These are phyloP conservation scores for Henningerozyma blattae DNA, from an alignment of 805 yeast species.

Conservation along the genomic window DNA sequence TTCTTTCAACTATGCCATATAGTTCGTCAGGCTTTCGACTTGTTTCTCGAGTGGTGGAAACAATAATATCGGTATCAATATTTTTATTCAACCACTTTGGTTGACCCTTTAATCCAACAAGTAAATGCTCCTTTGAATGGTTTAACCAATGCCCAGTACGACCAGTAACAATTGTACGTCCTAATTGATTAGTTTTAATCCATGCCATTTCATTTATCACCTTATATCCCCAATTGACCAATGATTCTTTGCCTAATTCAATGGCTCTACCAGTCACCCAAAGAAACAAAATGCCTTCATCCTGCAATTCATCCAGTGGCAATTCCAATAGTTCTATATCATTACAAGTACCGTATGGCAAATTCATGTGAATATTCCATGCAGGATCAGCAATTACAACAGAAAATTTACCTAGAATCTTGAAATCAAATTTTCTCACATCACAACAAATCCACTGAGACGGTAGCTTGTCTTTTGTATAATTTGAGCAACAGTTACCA, in stretches of 20 bases:
- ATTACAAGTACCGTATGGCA: constrained; percentile 66
- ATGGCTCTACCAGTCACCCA: constrained; percentile 97
- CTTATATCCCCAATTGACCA: constrained; percentile 72
- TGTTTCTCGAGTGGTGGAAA: constrained; percentile 77
- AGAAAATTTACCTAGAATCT: constrained; percentile 64
- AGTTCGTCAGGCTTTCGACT: constrained; percentile 86
- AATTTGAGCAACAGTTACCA: constrained; percentile 26
- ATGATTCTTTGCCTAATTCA: constrained; percentile 72
- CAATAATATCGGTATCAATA: constrained; percentile 65
- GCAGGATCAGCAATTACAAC: constrained; percentile 89
- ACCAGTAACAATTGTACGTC: constrained; percentile 86
- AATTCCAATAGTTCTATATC: constrained; percentile 61
- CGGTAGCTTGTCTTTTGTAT: constrained; percentile 30
- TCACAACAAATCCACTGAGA: constrained; percentile 87
- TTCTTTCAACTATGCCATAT: constrained; percentile 72
- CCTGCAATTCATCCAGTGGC: constrained; percentile 58
- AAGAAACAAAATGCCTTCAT: constrained; percentile 69
- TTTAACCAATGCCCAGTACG: constrained; percentile 96
- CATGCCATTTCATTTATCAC: constrained; percentile 75
- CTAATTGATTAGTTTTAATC: constrained; percentile 82
- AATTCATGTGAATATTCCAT: constrained; percentile 90
- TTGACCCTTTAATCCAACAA: constrained; percentile 76
- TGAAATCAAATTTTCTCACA: constrained; percentile 60
- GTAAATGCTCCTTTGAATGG: constrained; percentile 83
- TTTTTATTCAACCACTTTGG: constrained; percentile 59